Evolutionary conservation across 2,329 filamentous ascomycete genomes (phyloP), one percentile per base, ranked within the genome.

Genomic region (Mycosphaerella sp.): DNA sequence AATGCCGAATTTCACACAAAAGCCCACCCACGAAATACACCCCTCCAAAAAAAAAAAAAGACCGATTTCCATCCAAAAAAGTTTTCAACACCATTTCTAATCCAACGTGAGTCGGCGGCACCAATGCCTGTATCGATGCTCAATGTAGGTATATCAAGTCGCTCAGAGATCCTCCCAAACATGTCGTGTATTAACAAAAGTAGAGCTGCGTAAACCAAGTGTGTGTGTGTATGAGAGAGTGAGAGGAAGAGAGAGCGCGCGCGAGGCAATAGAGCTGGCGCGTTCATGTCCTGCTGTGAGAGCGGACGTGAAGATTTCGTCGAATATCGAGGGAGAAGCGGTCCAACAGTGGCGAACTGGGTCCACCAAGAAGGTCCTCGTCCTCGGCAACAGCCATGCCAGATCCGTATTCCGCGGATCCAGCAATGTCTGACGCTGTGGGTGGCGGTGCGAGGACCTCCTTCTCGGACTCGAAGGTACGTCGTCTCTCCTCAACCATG

Each of bases 401-500:
- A 17, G 58, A 55, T 25, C 52, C 55, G 44, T 56, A 58, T 18
- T 59, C 55, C 6, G 55, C 54, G n/a, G 49, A 45, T 17, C 52
- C 52, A 25, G 53, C 56, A 13, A 59, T 52, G 21, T 60, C 56
- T n/a, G 56, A 55, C 14, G 54, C 56, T 12, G 51, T 44, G 10
- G 58, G 58, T 25, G 46, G 52, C 39, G 49, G 50, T 49, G 44
- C 48, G 17, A 53, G 51, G 17, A 42, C 41, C 9, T 53, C 46
- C 49, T 66, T 66, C 50, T 66, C 64, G 13, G 55, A 55, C 10
- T 57, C 58, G 48, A 63, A 62, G 8, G 51, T 56, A 34, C 58
- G 48, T 13, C 63, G 61, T 49, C 60, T 64, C 57, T 66, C 63
- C 52, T 68, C 66, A 28, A 64, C 57, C 70, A 96, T 86, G 66